Conservation (phyloP, 2,329 filamentous ascomycete species). For the Diatrype stigma region DNA sequence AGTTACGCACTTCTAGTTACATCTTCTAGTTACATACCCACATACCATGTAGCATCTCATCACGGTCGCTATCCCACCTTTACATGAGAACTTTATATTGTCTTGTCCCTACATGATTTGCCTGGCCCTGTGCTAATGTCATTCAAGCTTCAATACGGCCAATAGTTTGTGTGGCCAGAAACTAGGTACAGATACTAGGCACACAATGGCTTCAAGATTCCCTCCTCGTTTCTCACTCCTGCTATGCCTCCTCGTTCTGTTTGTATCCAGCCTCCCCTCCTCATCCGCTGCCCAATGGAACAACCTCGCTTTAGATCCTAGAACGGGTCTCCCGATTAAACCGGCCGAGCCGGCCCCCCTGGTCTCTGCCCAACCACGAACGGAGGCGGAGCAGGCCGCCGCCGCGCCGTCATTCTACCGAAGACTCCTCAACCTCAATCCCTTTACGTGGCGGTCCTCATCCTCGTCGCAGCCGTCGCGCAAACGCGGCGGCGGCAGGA, state of each 20-base stretch:
- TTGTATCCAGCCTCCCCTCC: not conserved
- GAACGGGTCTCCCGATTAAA: not conserved
- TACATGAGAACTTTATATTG: too few species aligned
- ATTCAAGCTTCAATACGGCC: too few species aligned
- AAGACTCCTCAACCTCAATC: slow-evolving; percentile 20
- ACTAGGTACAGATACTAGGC: not conserved
- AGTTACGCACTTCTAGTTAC: too few species aligned
- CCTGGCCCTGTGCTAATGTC: too few species aligned
- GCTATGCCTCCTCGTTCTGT: not conserved
- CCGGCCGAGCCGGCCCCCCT: not conserved
- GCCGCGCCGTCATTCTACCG: slow-evolving; percentile 19
- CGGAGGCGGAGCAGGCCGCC: not conserved
- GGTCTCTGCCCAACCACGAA: not conserved
- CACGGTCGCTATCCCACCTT: too few species aligned
- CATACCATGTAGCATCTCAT: too few species aligned
- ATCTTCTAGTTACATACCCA: too few species aligned
- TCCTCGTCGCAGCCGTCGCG: too few species aligned
- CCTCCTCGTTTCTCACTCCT: not conserved
- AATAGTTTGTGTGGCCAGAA: too few species aligned
- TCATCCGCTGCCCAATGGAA: not conserved
- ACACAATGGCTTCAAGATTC: not conserved
- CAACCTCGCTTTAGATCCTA: not conserved
- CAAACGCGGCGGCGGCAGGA: too few species aligned
- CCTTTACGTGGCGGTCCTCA: slow-evolving; percentile 11
- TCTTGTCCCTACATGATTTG: too few species aligned